Percentiles rank a stretch among this genome's conserved stretches.
phyloP scores from a whole-genome alignment of 495 filamentous ascomycete species.

The Emericellopsis terricola region DNA sequence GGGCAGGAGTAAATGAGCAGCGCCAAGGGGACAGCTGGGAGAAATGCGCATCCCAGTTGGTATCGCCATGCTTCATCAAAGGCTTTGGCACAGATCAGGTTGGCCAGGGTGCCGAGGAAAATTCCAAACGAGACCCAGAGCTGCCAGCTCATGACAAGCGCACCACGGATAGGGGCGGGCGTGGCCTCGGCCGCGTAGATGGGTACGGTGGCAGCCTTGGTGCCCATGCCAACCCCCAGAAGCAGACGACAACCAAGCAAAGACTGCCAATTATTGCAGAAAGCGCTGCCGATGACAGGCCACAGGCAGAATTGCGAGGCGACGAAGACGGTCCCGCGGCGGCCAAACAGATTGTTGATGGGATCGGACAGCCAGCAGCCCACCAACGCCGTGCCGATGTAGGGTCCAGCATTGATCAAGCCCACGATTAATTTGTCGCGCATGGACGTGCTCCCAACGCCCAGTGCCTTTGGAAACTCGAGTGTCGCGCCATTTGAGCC shows the following conservation, averaged over 20 bases:
- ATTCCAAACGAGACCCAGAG: slow-evolving; percentile 75
- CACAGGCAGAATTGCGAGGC: slow-evolving; percentile 44
- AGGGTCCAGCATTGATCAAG: slow-evolving; percentile 30
- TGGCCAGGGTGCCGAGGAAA: slow-evolving; percentile 51
- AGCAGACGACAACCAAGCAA: slow-evolving; percentile 43
- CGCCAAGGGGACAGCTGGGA: slow-evolving; percentile 51
- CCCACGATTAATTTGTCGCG: slow-evolving; percentile 31
- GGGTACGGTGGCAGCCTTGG: slow-evolving; percentile 39
- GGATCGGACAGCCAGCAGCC: slow-evolving; percentile 57
- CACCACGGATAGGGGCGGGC: slow-evolving; percentile 56
- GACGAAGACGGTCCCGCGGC: slow-evolving; percentile 49
- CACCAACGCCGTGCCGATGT: slow-evolving; percentile 27
- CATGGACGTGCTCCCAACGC: slow-evolving; percentile 24
- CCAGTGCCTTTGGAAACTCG: slow-evolving; percentile 33
- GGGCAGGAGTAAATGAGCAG: slow-evolving; percentile 54
- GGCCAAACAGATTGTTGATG: slow-evolving; percentile 45
- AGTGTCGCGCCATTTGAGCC: slow-evolving; percentile 59
- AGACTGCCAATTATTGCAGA: slow-evolving; percentile 41
- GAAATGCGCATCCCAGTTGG: slow-evolving; percentile 61
- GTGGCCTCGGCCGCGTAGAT: slow-evolving; percentile 63
- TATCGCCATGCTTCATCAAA: slow-evolving; percentile 51
- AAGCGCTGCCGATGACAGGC: slow-evolving; percentile 41
- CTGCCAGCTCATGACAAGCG: slow-evolving; percentile 70
- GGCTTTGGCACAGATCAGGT: slow-evolving; percentile 40
- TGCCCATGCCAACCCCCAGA: slow-evolving; percentile 56